Percentiles rank a stretch among this genome's conserved stretches.
Evolutionary conservation across 2,329 filamentous ascomycete species (phyloP).

Genomic region (Fusarium sp.): DNA sequence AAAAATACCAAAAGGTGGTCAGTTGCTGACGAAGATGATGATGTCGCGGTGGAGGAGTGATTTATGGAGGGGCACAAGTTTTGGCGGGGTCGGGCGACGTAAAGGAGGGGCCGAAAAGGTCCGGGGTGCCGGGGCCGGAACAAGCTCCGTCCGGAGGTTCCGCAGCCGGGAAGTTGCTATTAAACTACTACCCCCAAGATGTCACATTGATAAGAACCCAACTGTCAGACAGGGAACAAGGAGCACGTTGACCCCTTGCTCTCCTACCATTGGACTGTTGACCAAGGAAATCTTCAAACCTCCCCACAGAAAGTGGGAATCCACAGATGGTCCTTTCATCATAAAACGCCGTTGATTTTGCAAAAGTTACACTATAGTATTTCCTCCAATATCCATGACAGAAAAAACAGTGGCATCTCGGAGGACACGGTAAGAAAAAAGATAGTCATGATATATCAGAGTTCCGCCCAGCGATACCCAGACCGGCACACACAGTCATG

Average conservation of each 20-base stretch:
- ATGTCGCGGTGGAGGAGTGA: conserved; percentile 6
- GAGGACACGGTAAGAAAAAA: conserved; percentile 15
- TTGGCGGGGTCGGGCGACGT: conserved; percentile 34
- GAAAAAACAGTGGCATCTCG: conserved; percentile 16
- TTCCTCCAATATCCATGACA: conserved; percentile 13
- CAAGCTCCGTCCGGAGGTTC: conserved; percentile 21
- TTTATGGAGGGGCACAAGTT: conserved; percentile 29
- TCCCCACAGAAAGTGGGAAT: neutral
- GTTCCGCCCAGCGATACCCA: conserved; percentile 30
- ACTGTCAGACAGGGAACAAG: neutral
- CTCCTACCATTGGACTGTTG: conserved; percentile 6
- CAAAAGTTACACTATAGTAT: conserved; percentile 3
- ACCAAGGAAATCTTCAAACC: neutral
- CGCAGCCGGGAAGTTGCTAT: neutral
- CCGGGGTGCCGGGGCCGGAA: conserved; percentile 16
- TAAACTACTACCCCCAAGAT: neutral
- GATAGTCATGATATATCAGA: conserved; percentile 37
- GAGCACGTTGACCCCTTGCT: conserved; percentile 2
- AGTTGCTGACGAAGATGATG: neutral
- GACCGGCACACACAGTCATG: neutral
- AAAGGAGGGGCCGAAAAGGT: conserved; percentile 26
- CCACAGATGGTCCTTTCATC: conserved; percentile 18
- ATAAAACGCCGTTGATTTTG: conserved; percentile 34
- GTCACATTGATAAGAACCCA: neutral
- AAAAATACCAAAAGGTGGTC: neutral